Percentiles rank a stretch among this genome's conserved stretches.
Evolutionary conservation across 768 basidiomycete genomes (phyloP).

Genomic region (Leccinum rimulosum): DNA sequence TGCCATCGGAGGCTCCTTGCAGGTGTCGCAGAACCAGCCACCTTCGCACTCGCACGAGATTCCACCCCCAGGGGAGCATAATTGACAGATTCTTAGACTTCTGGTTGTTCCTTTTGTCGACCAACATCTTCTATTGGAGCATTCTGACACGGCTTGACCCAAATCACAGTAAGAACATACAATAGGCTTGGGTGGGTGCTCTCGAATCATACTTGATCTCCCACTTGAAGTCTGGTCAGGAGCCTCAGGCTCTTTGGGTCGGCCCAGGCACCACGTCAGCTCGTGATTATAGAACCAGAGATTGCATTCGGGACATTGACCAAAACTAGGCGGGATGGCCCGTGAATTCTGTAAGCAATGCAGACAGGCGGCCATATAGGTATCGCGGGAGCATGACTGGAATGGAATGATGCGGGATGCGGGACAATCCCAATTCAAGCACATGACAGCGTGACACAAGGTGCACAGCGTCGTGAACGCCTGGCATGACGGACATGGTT

Average conservation of each 20-base stretch:
- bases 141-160: constrained; percentile 4
- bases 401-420: no score
- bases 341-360: no score
- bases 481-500: constrained; percentile 18
- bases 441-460: no score
- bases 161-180: constrained; percentile 10
- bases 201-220: constrained; percentile 4
- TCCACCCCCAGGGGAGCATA: constrained; percentile 18
- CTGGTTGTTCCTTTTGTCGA: constrained; percentile 2
- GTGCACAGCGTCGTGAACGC: neutral
- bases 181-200: constrained; percentile 14
- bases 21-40: constrained; percentile 24
- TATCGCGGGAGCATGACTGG: no score
- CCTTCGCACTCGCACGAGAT: constrained; percentile 20
- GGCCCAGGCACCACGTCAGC: constrained; percentile 23
- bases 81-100: constrained; percentile 12
- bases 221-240: neutral
- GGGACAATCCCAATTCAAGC: no score
- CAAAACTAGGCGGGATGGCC: no score
- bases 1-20: constrained; percentile 5
- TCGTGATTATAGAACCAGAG: no score
- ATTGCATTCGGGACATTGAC: no score
- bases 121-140: constrained; percentile 15
- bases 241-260: constrained; percentile 14
- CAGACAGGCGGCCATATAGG: no score